Evolutionary conservation across 345 rosid genomes (phyloP).

Genomic region (Arabis hirsuta): DNA sequence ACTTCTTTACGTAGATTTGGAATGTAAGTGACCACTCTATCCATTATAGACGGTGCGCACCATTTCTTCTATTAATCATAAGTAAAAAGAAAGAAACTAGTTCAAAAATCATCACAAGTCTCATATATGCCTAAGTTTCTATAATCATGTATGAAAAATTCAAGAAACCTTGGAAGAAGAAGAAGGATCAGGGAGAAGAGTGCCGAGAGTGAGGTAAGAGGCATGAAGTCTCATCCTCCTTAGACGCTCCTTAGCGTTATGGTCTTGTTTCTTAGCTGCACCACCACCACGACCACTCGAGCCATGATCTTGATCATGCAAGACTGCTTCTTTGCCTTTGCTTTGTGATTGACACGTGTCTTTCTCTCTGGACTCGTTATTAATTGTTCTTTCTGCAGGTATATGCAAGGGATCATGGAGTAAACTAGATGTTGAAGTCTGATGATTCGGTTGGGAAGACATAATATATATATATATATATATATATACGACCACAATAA

Average conservation of each 20-base stretch:
- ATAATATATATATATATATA: conserved; percentile 11
- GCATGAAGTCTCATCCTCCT: conserved; percentile 47
- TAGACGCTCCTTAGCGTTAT: conserved; percentile 43
- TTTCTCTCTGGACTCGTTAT: conserved; percentile 18
- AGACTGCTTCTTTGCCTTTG: conserved; percentile 26
- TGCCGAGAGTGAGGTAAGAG: conserved; percentile 45
- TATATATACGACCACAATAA: conserved; percentile 11
- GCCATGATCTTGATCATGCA: conserved; percentile 18
- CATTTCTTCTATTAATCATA: conserved; percentile 40
- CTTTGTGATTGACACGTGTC: conserved; percentile 28
- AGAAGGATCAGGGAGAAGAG: conserved; percentile 44
- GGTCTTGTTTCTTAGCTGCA: conserved; percentile 43
- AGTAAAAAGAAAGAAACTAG: not conserved
- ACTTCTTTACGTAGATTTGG: conserved; percentile 36
- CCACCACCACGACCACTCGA: conserved; percentile 33
- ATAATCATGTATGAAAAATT: not conserved
- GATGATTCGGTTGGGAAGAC: conserved; percentile 31
- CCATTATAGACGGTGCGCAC: conserved; percentile 44
- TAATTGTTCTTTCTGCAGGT: conserved; percentile 40
- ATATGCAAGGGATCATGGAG: conserved; percentile 35
- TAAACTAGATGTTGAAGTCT: conserved; percentile 28
- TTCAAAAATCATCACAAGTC: not conserved
- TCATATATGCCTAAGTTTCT: not conserved
- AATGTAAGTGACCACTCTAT: conserved; percentile 38
- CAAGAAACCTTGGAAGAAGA: conserved; percentile 41